Base-by-base conservation (phyloP, 2,329 filamentous ascomycete genomes). In the Claviceps paspali region DNA sequence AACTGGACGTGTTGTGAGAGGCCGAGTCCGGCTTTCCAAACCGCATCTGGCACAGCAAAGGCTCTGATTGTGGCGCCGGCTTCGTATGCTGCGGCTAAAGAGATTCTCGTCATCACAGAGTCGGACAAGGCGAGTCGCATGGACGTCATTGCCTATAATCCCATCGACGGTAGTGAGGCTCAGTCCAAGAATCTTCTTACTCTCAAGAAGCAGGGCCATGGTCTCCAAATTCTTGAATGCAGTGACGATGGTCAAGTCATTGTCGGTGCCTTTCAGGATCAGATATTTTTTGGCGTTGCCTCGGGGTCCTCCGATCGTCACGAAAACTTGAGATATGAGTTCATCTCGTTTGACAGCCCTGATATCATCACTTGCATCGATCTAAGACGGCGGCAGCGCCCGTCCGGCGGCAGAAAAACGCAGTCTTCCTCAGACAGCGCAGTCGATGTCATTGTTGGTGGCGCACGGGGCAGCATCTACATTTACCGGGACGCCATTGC, bases 391-490 rank as follows among this genome's bases (percentile, higher is more conserved):
- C 52, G 51, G 30, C 28, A 41, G 6, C 47, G 45, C 38, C 37
- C 38, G 8, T 23, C 41, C 35, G 41, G 42, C n/a, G 38, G 42
- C 39, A 53, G 48, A 39, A 49, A 50, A 27, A 40, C 42, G 19
- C 51, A 51, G 26, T 38, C 44, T 10, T 44, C 49, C 47, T 53
- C 44, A 19, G 36, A 56, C 39, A 48, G 44, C 28, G 57, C 71
- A 8, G 55, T 91, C n/a, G 80, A 93, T 50, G 56, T 98, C 19
- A 79, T 78, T 4, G 61, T 93, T 38, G 91, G 91, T 36, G 78
- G 83, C 44, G 70, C 73, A 5, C 72, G 76, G 35, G 91, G 91
- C 45, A 70, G 73, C 18, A 81, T 96, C 30, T 74, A 83, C 49
- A 60, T 87, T n/a, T 94, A 93, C 55, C 74, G 79, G 43, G 81